Evolutionary conservation across 2,329 filamentous ascomycete genomes (phyloP).

Genomic region (Paracamarosporium sp.): DNA sequence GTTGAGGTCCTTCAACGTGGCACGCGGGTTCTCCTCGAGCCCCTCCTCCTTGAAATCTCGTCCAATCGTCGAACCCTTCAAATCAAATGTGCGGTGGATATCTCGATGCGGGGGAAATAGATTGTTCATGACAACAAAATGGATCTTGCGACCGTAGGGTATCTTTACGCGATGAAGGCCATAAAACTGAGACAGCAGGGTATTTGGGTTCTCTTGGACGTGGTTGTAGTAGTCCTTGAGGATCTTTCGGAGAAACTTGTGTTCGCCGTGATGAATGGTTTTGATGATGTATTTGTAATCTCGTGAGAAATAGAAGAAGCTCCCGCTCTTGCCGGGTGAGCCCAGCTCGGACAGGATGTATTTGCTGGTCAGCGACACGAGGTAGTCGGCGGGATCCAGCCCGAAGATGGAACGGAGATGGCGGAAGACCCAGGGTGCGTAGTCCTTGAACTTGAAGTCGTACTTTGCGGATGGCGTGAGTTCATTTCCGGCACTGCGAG

Average conservation of each 20-base stretch:
- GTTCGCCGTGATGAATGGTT: slow-evolving; percentile 95
- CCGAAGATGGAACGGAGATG: slow-evolving; percentile 86
- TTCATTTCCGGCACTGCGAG: slow-evolving; percentile 84
- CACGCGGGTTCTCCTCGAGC: slow-evolving; percentile 84
- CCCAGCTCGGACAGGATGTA: slow-evolving; percentile 98
- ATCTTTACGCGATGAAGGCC: slow-evolving; percentile 97
- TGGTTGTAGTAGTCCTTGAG: slow-evolving; percentile 93
- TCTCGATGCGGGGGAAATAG: slow-evolving; percentile 96
- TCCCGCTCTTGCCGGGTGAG: slow-evolving; percentile 96
- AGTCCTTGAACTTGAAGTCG: slow-evolving; percentile 99
- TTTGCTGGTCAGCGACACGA: slow-evolving; percentile 97
- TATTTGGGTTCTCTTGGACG: slow-evolving; percentile 92
- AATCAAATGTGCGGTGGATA: slow-evolving; percentile 94
- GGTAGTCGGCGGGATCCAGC: slow-evolving; percentile 94
- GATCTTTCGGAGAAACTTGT: slow-evolving; percentile 84
- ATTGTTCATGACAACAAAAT: slow-evolving; percentile 99
- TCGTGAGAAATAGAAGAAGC: slow-evolving; percentile 99
- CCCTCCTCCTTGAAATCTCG: slow-evolving; percentile 90
- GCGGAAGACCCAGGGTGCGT: slow-evolving; percentile 99
- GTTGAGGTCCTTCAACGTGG: slow-evolving; percentile 95
- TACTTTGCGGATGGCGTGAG: slow-evolving; percentile 98
- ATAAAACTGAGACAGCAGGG: slow-evolving; percentile 96
- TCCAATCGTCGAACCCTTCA: slow-evolving; percentile 95
- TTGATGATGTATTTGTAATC: slow-evolving; percentile 99
- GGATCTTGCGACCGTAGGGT: slow-evolving; percentile 96